Conservation (phyloP, 345 rosid genomes). For the Rubroshorea leprosula region DNA sequence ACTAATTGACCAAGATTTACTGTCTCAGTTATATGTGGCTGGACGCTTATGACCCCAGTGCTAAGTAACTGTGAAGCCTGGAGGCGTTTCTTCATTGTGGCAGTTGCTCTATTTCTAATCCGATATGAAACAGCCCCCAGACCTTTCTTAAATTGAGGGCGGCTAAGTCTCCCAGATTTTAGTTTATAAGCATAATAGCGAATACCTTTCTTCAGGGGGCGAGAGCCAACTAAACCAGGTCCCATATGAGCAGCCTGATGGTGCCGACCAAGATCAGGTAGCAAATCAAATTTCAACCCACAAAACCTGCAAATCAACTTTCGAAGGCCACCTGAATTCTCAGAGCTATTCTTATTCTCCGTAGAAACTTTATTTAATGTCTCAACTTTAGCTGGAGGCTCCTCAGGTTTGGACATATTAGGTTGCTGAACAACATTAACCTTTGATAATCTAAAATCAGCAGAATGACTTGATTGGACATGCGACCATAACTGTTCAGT, state of each 20-base stretch:
- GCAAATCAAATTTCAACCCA: slow-evolving; percentile 80
- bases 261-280: slow-evolving; percentile 98
- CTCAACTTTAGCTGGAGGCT: slow-evolving; percentile 37
- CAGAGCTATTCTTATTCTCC: slow-evolving; percentile 41
- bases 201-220: slow-evolving; percentile 60
- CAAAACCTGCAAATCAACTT: slow-evolving; percentile 84
- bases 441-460: slow-evolving; percentile 45
- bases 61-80: slow-evolving; percentile 55
- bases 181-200: slow-evolving; percentile 63
- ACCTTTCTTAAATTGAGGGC: slow-evolving; percentile 79
- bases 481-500: slow-evolving; percentile 70
- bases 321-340: slow-evolving; percentile 38
- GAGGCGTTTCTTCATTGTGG: slow-evolving; percentile 67
- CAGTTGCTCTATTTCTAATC: slow-evolving; percentile 61
- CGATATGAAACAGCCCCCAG: slow-evolving; percentile 71
- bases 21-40: slow-evolving; percentile 32
- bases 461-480: slow-evolving; percentile 65
- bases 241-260: slow-evolving; percentile 99
- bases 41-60: slow-evolving; percentile 25
- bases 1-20: slow-evolving; percentile 43
- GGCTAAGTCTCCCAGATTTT: slow-evolving; percentile 93
- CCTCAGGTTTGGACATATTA: slow-evolving; percentile 17
- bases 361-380: slow-evolving; percentile 27
- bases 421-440: slow-evolving; percentile 25
- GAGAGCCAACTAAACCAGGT: slow-evolving; percentile 46